A percentile compares a stretch with the other conserved stretches of the same genome.
Conservation (phyloP, 345 rosid genomes). For the Camelina neglecta region DNA sequence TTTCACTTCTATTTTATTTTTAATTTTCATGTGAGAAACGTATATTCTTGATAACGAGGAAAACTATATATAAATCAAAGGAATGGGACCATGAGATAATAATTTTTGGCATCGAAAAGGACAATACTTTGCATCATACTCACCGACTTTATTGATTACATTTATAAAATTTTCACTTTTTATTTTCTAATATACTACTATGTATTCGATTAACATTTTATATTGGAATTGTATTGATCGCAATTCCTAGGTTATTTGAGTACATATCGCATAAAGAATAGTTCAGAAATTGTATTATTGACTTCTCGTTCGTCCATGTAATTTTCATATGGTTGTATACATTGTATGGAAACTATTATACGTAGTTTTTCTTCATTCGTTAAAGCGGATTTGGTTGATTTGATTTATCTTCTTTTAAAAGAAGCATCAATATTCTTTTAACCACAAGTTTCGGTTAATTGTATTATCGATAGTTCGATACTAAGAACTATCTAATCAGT, state of each 20-base stretch:
- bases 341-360: conserved; percentile 17
- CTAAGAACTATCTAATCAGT: conserved; percentile 31
- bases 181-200: background rate
- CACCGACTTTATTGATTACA: conserved; percentile 43
- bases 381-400: conserved; percentile 24
- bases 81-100: conserved; percentile 32
- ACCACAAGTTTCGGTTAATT: conserved; percentile 23
- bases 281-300: background rate
- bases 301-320: background rate
- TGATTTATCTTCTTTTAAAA: conserved; percentile 28
- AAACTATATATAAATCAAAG: background rate
- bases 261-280: background rate
- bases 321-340: conserved; percentile 17
- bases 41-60: conserved; percentile 37
- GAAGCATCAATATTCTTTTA: conserved; percentile 35
- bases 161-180: conserved; percentile 6
- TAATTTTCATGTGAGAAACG: conserved; percentile 22
- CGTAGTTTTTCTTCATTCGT: conserved; percentile 19
- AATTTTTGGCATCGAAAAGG: conserved; percentile 42
- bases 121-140: conserved; percentile 45
- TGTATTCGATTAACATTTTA: too few relatives aligned
- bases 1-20: background rate
- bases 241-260: too few relatives aligned
- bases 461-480: background rate
- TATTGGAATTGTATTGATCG: too few relatives aligned